A percentile compares a stretch with the other conserved stretches of the same genome.
These are phyloP conservation scores for Persicaria maculosa DNA, from an alignment of 148 eudicot species.

Conservation along the genomic window DNA sequence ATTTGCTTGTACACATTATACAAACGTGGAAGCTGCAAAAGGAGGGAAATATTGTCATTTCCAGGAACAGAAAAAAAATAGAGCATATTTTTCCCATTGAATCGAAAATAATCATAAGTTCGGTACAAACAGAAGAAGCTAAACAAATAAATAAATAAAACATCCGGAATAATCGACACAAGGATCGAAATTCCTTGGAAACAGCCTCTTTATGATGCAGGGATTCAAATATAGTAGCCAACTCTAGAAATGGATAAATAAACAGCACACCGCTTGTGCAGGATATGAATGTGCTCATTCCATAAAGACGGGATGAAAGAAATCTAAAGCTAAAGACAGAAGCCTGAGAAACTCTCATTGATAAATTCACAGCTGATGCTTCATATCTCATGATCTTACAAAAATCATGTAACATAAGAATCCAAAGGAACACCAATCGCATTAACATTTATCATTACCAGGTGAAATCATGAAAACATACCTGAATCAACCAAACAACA, in stretches of 20 bases:
- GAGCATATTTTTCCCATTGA: not conserved
- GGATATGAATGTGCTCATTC: not conserved
- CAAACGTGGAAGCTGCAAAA: constrained; percentile 80
- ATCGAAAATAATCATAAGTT: not conserved
- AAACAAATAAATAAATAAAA: not conserved
- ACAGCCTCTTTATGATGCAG: not conserved
- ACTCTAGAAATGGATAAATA: not conserved
- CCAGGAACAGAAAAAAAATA: not conserved
- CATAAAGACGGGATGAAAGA: not conserved
- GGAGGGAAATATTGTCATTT: not conserved
- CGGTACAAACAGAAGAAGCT: not conserved
- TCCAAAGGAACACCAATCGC: not conserved
- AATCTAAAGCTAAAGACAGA: not conserved
- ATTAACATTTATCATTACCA: not conserved
- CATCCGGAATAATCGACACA: not conserved
- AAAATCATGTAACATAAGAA: not conserved
- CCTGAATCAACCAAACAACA: constrained; percentile 99
- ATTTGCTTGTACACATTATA: constrained; percentile 95
- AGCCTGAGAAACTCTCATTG: not conserved
- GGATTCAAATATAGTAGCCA: not conserved
- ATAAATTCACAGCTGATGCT: not conserved
- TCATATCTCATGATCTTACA: not conserved
- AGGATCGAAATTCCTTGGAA: not conserved
- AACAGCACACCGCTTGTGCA: not conserved
- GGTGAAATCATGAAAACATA: constrained; percentile 13